These are phyloP conservation scores for Aphanomyces cochlioides DNA, from an alignment of 352 stramenopile genomes.

Conservation along the genomic window DNA sequence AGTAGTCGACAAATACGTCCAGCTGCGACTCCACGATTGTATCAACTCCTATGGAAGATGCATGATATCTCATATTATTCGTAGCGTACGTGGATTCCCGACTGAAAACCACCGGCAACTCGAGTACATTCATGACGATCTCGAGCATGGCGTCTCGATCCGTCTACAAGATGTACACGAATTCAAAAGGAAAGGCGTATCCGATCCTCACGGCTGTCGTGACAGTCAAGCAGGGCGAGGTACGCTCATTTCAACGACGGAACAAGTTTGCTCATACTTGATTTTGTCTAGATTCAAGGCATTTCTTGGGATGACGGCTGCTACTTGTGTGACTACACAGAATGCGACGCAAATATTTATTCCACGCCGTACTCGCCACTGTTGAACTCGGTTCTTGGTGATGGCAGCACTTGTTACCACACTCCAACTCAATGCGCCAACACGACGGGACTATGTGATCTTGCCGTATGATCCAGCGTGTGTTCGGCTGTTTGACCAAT, in stretches of 20 bases:
- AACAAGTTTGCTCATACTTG: not conserved
- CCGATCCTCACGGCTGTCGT: slow-evolving; percentile 77
- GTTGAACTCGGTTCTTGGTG: slow-evolving; percentile 41
- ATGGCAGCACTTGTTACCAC: slow-evolving; percentile 67
- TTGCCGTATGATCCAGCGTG: slow-evolving; percentile 5
- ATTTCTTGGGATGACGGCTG: slow-evolving; percentile 80
- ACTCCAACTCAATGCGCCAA: slow-evolving; percentile 37
- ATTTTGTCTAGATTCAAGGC: slow-evolving; percentile 47
- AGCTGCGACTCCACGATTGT: slow-evolving; percentile 71
- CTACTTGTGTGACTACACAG: slow-evolving; percentile 59
- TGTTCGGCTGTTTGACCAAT: too few species aligned
- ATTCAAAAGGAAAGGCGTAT: slow-evolving; percentile 44
- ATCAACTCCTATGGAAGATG: slow-evolving; percentile 26
- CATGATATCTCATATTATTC: slow-evolving; percentile 11
- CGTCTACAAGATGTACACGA: slow-evolving; percentile 71
- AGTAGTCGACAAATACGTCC: slow-evolving; percentile 69
- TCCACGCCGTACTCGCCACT: slow-evolving; percentile 48
- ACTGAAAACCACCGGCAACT: slow-evolving; percentile 44
- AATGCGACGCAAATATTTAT: slow-evolving; percentile 69
- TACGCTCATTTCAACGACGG: slow-evolving; percentile 9
- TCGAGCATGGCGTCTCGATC: slow-evolving; percentile 61
- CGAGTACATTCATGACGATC: slow-evolving; percentile 56
- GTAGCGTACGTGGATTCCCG: slow-evolving; percentile 68
- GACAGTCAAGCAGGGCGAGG: slow-evolving; percentile 68
- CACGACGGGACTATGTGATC: slow-evolving; percentile 40